These are phyloP conservation scores for Exserohilum rostratum DNA, from an alignment of 2,329 filamentous ascomycete genomes.

Conservation along the genomic window DNA sequence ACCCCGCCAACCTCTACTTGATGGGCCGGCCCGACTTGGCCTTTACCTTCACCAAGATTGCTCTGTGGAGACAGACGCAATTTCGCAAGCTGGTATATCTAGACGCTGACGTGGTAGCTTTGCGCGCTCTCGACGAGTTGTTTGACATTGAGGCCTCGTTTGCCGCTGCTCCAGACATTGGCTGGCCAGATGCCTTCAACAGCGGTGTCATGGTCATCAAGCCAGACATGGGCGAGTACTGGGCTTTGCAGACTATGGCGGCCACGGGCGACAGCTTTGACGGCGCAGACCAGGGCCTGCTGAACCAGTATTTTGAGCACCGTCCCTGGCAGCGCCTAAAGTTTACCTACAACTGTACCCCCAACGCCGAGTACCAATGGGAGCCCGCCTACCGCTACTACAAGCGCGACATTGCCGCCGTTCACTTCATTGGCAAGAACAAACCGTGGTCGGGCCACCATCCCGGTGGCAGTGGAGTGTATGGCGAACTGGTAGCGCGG, in stretches of 20 bases:
- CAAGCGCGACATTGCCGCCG: slow-evolving; percentile 83
- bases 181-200: slow-evolving; percentile 98
- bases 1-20: slow-evolving; percentile 81
- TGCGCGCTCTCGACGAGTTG: slow-evolving; percentile 90
- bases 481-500: slow-evolving; percentile 80
- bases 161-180: slow-evolving; percentile 86
- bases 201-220: slow-evolving; percentile 93
- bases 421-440: slow-evolving; percentile 90
- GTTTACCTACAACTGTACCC: slow-evolving; percentile 97
- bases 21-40: slow-evolving; percentile 92
- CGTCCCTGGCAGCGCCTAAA: slow-evolving; percentile 80
- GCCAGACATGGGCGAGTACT: slow-evolving; percentile 86
- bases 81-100: slow-evolving; percentile 94
- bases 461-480: slow-evolving; percentile 65
- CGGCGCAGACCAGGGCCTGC: slow-evolving; percentile 90
- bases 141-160: slow-evolving; percentile 70
- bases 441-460: slow-evolving; percentile 76
- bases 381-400: slow-evolving; percentile 93
- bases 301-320: slow-evolving; percentile 92
- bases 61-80: slow-evolving; percentile 88
- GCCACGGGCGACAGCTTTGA: slow-evolving; percentile 91
- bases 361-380: slow-evolving; percentile 96
- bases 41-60: slow-evolving; percentile 95
- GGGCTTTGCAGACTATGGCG: slow-evolving; percentile 82
- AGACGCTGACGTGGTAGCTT: slow-evolving; percentile 90